phyloP scores from a whole-genome alignment of 2,329 filamentous ascomycete species.

The Fusarium circinatum region DNA sequence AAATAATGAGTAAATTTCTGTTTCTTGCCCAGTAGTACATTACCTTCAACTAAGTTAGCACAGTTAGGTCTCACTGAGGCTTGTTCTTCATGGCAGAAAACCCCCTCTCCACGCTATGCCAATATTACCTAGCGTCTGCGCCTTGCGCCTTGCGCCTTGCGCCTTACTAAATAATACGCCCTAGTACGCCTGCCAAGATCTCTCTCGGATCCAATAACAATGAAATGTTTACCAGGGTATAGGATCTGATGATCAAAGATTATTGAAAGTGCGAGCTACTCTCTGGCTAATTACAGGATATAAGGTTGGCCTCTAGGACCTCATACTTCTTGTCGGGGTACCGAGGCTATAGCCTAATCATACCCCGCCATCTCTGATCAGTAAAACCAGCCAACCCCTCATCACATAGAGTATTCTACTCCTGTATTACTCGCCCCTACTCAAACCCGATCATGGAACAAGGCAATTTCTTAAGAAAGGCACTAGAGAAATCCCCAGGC shows the following conservation, averaged over 20 bases:
- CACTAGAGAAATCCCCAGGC: background rate
- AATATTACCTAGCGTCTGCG: too few relatives aligned
- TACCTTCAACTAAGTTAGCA: too few relatives aligned
- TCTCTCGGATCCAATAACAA: background rate
- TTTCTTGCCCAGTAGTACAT: too few relatives aligned
- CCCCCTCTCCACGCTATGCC: too few relatives aligned
- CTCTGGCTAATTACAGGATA: fast-evolving
- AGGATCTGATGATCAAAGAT: background rate
- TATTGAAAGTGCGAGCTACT: too few relatives aligned
- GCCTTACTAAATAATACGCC: too few relatives aligned
- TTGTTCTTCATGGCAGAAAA: too few relatives aligned
- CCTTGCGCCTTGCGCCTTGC: too few relatives aligned
- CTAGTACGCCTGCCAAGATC: too few relatives aligned
- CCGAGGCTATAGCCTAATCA: background rate
- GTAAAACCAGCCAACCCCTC: background rate
- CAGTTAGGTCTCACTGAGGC: too few relatives aligned
- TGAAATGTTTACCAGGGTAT: background rate
- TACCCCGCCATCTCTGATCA: background rate
- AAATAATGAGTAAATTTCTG: fast-evolving
- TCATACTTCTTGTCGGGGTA: background rate
- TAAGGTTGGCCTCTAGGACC: background rate
- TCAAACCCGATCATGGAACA: background rate
- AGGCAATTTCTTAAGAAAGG: background rate
- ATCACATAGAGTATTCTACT: background rate
- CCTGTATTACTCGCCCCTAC: background rate